Evolutionary conservation across 331 rosid species (phyloP).

Genomic region (Stylosanthes scabra): DNA sequence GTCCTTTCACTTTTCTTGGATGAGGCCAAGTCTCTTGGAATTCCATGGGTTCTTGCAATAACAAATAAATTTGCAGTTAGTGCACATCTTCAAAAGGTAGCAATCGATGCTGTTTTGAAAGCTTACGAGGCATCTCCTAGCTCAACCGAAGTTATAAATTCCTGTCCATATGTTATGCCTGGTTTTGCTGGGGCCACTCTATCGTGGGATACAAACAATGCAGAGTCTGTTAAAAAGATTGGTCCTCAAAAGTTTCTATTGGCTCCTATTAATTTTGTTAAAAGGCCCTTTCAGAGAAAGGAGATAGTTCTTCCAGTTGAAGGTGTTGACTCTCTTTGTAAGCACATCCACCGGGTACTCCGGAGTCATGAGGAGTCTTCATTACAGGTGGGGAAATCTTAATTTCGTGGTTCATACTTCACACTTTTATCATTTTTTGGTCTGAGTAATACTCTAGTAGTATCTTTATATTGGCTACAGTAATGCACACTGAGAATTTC

Average conservation of each 20-base stretch:
- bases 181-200: constrained; percentile 71
- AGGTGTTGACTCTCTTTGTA: constrained; percentile 81
- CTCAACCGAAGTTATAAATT: constrained; percentile 75
- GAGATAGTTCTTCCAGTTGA: constrained; percentile 86
- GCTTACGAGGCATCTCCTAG: constrained; percentile 78
- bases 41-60: constrained; percentile 97
- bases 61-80: constrained; percentile 96
- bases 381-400: constrained; percentile 66
- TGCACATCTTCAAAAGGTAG: constrained; percentile 87
- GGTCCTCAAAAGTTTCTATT: constrained; percentile 67
- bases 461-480: neutral
- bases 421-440: neutral
- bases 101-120: constrained; percentile 75
- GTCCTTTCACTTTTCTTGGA: constrained; percentile 87
- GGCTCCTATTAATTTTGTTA: constrained; percentile 76
- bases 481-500: neutral
- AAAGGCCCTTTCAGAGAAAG: constrained; percentile 76
- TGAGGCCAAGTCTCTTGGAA: constrained; percentile 93
- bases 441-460: constrained; percentile 4
- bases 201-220: constrained; percentile 61
- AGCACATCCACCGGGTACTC: constrained; percentile 61
- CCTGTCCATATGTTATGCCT: constrained; percentile 85
- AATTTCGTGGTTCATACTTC: constrained; percentile 8
- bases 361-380: constrained; percentile 80
- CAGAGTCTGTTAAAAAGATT: constrained; percentile 53